These are phyloP conservation scores for Myochromella boudieri DNA, from an alignment of 768 basidiomycete species.

Conservation along the genomic window DNA sequence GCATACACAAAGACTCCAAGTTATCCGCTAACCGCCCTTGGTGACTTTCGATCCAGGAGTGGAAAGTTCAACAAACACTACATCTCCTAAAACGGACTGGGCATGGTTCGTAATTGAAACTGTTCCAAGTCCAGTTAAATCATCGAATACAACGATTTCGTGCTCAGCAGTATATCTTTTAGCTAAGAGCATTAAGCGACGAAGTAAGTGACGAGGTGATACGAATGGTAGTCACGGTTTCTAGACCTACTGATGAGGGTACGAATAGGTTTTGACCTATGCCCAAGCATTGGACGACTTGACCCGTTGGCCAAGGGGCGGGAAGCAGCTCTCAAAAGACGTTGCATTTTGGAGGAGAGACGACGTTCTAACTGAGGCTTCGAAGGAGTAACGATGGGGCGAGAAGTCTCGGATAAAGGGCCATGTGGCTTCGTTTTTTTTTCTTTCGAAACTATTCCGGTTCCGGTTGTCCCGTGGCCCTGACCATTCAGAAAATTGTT, in stretches of 20 bases:
- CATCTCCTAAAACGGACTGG: constrained; percentile 88
- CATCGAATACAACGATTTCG: constrained; percentile 82
- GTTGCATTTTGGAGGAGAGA: constrained; percentile 33
- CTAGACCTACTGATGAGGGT: constrained; percentile 68
- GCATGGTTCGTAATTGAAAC: constrained; percentile 92
- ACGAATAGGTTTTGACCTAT: constrained; percentile 36
- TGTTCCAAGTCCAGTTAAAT: constrained; percentile 71
- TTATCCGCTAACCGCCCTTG: constrained; percentile 66
- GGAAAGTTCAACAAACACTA: constrained; percentile 95
- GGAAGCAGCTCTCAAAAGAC: constrained; percentile 31
- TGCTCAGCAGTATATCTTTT: constrained; percentile 86
- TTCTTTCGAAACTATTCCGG: too few species aligned
- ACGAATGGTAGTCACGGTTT: not conserved
- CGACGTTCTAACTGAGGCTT: too few species aligned
- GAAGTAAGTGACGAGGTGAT: not conserved
- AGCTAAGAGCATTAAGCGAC: constrained; percentile 38
- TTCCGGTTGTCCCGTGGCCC: too few species aligned
- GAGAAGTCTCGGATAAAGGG: too few species aligned
- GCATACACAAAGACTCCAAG: not conserved
- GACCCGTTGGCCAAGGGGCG: constrained; percentile 18
- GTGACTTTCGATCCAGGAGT: constrained; percentile 55
- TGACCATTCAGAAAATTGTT: too few species aligned
- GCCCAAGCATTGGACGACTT: constrained; percentile 20
- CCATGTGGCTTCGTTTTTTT: too few species aligned
- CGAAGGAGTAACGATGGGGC: too few species aligned